Evolutionary conservation across 176 grass and related monocot genomes (phyloP).

Genomic region (Bonia amplexicaulis): DNA sequence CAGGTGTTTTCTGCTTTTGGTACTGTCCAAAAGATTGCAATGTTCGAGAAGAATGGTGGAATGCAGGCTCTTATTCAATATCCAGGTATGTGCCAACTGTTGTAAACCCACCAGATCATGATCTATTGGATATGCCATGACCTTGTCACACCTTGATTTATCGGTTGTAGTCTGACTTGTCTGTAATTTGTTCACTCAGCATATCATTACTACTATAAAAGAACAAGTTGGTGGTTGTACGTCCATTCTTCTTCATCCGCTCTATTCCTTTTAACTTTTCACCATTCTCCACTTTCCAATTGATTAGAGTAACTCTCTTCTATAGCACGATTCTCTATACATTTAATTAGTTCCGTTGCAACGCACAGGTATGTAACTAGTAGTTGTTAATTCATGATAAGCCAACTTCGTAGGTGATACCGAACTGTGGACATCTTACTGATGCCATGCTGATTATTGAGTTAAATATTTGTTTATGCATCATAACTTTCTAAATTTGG

Average conservation of each 20-base stretch:
- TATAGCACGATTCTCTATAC: no score
- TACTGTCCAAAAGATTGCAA: constrained; percentile 89
- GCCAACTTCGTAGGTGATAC: neutral
- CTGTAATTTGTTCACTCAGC: constrained; percentile 13
- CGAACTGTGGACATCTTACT: neutral
- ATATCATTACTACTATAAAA: no score
- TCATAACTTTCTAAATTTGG: constrained; percentile 46
- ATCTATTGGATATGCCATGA: constrained; percentile 4
- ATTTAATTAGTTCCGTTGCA: no score
- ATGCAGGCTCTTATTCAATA: constrained; percentile 96
- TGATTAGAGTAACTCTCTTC: no score
- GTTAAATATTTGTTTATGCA: constrained; percentile 25
- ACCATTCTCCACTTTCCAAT: no score
- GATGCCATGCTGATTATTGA: constrained; percentile 21
- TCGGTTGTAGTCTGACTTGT: neutral
- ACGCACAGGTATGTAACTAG: no score
- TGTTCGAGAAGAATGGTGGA: constrained; percentile 95
- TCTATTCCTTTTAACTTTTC: no score
- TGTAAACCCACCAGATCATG: neutral
- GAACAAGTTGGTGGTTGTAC: no score
- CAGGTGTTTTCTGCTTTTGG: constrained; percentile 98
- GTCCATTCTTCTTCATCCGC: no score
- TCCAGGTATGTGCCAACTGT: constrained; percentile 49
- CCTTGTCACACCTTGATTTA: neutral
- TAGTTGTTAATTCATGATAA: constrained; percentile 4